Evolutionary conservation across 1,284 basidiomycete genomes (phyloP), one percentile per base, ranked within the genome.

Genomic region (Cutaneotrichosporon sp.): DNA sequence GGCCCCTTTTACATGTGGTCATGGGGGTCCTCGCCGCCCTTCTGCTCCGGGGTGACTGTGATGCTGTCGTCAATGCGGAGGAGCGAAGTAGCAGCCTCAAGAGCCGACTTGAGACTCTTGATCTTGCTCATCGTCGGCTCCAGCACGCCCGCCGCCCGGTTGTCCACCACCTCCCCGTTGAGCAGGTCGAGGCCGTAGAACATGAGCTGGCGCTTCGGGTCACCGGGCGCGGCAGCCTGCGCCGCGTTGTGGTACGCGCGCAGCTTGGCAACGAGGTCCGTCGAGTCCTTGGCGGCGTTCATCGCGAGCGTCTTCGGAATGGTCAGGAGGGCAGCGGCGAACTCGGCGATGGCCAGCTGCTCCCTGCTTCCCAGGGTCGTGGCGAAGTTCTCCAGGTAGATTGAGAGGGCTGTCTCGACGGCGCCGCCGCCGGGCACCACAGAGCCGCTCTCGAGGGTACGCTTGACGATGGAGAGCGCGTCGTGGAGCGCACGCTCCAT

Each of bases 311-410:
- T 92, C 79, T 98, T 98, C 57, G 94, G 93, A 64, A 99, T 98
- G 17, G 93, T 84, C 35, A 98, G 80, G 48, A 99, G 81, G 4
- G 96, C 90, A 62, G 83, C 81, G 31, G 96, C 94, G 72, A 98
- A 98, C 75, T 99, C 96, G 32, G 94, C 96, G 65, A 99, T 97
- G 25, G 96, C 96, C 42, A 99, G 81, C 76, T 99, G 96, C 77
- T 99, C 96, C 65, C 96, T 82, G 27, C 93, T 97, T 39, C 94
- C 94, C 68, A 96, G 78, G 19, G 93, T 98, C 7, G 91, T 97
- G 2, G 96, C 96, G 79, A 97, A 99, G 78, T 97, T 99, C 75
- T 99, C 96, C 51, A 98, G 79, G 76, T 98, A 98, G 71, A 98
- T 96, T 74, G 89, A 93, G 51, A 97, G 79, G 3, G 96, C 96